Evolutionary conservation across 129 eudicot genomes (phyloP).

Genomic region (Sambucus nigra): DNA sequence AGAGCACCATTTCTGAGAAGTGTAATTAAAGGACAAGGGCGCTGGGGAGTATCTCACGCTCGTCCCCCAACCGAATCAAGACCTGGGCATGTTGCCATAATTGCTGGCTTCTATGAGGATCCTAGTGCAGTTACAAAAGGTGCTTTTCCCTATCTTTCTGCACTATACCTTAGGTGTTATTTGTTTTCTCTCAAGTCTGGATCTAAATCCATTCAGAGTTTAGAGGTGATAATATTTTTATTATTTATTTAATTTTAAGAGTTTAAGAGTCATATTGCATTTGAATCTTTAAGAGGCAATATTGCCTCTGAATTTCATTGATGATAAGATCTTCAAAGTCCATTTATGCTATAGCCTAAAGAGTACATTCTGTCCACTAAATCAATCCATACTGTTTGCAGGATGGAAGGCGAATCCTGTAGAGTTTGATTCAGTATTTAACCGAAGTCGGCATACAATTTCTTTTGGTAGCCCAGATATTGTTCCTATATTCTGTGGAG

Average conservation of each 20-base stretch:
- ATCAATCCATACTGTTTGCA: conserved; percentile 11
- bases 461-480: conserved; percentile 97
- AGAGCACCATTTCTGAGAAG: conserved; percentile 94
- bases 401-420: conserved; percentile 99
- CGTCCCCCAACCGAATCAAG: conserved; percentile 99
- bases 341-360: no score
- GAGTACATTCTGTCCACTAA: background rate
- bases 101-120: conserved; percentile 97
- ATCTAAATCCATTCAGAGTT: no score
- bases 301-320: no score
- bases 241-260: no score
- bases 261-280: no score
- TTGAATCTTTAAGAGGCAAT: no score
- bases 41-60: conserved; percentile 99
- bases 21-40: conserved; percentile 69
- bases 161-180: conserved; percentile 16
- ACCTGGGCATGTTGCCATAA: conserved; percentile 97
- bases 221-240: no score
- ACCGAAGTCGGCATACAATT: conserved; percentile 76
- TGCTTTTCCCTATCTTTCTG: conserved; percentile 12
- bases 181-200: background rate
- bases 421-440: conserved; percentile 96
- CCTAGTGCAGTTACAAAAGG: conserved; percentile 99
- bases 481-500: conserved; percentile 93
- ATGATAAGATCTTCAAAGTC: no score